Evolutionary conservation across 2,329 filamentous ascomycete species (phyloP).

Genomic region (Colletotrichum sp.): DNA sequence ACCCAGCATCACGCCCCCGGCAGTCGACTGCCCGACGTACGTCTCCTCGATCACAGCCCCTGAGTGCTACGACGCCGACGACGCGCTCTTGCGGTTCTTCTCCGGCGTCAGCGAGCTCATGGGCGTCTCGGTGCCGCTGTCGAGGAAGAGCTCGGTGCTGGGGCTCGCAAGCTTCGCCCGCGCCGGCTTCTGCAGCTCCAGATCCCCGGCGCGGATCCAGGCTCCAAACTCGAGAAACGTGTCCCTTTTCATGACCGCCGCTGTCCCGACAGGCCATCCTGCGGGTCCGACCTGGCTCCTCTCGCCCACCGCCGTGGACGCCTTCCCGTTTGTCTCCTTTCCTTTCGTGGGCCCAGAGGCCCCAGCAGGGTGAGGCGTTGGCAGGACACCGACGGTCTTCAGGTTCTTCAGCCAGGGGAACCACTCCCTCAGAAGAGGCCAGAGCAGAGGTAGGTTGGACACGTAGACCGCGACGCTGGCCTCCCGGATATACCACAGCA

Average conservation of each 20-base stretch:
- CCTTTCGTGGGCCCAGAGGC: not conserved
- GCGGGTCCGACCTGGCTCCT: not conserved
- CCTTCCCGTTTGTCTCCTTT: not conserved
- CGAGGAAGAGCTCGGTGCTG: not conserved
- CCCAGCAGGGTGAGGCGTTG: not conserved
- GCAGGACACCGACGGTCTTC: not conserved
- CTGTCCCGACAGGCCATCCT: not conserved
- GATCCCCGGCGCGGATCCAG: not conserved
- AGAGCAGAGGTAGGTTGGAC: slow-evolving; percentile 57
- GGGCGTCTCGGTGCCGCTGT: not conserved
- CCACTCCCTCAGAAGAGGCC: slow-evolving; percentile 50
- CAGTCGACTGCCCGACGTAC: not conserved
- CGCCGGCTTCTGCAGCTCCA: not conserved
- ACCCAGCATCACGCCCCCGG: not conserved
- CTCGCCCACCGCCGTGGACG: not conserved
- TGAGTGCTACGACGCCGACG: not conserved
- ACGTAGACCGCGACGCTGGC: slow-evolving; percentile 56
- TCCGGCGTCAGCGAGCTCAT: not conserved
- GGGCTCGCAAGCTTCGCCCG: not conserved
- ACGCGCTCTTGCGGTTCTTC: not conserved
- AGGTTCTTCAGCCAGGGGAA: slow-evolving; percentile 2
- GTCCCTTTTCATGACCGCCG: not conserved
- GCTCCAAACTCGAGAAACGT: not conserved
- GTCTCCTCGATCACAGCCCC: not conserved
- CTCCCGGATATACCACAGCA: slow-evolving; percentile 60